A percentile compares a stretch with the other conserved stretches of the same genome.
Conservation (phyloP, 2,329 filamentous ascomycete species). For the Colletotrichum endophyticum region DNA sequence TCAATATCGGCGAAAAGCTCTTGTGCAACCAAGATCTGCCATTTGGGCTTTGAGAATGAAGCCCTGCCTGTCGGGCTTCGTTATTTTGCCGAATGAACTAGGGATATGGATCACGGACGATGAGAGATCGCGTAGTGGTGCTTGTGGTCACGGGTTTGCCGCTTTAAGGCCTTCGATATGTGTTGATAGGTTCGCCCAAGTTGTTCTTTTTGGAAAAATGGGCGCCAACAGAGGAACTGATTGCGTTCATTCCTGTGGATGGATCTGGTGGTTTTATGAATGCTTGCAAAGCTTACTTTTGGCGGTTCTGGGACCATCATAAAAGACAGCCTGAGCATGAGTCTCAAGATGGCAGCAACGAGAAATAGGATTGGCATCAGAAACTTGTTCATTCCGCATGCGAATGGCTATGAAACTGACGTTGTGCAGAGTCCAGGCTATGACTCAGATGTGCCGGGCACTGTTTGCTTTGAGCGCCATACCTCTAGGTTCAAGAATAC, state of each 20-base stretch:
- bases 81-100: too few relatives aligned
- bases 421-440: rapidly evolving
- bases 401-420: neutral
- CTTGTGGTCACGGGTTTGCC: neutral
- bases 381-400: neutral
- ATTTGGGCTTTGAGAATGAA: too few relatives aligned
- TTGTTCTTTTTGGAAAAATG: too few relatives aligned
- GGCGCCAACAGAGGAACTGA: too few relatives aligned
- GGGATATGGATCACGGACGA: rapidly evolving
- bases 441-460: rapidly evolving
- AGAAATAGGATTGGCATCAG: neutral
- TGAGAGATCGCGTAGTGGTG: rapidly evolving
- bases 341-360: rapidly evolving
- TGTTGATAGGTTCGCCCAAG: rapidly evolving
- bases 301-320: neutral
- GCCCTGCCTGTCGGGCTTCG: too few relatives aligned
- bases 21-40: too few relatives aligned
- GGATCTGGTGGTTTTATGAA: neutral
- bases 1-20: too few relatives aligned
- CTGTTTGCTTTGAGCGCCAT: neutral
- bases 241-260: neutral
- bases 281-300: neutral
- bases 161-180: too few relatives aligned
- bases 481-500: neutral
- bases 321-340: neutral